These are phyloP conservation scores for Mycena belliarum DNA, from an alignment of 768 basidiomycete genomes.

Conservation along the genomic window DNA sequence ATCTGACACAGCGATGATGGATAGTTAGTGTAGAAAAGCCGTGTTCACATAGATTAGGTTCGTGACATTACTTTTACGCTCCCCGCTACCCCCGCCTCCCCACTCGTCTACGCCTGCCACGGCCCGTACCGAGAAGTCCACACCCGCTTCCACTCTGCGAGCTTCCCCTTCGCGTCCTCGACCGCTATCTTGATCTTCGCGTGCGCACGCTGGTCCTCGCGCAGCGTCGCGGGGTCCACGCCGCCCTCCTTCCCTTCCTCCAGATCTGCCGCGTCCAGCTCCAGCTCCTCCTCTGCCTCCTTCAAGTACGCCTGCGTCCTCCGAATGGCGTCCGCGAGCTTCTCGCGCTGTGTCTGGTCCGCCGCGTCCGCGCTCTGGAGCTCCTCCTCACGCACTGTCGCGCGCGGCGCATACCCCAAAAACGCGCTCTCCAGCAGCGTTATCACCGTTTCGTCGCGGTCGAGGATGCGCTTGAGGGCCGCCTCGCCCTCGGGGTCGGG, in stretches of 20 bases:
- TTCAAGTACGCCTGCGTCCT: neutral
- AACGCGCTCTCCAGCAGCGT: constrained; percentile 32
- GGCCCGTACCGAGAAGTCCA: neutral
- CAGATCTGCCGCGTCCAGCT: neutral
- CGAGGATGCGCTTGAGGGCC: constrained; percentile 29
- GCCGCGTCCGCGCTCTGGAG: neutral
- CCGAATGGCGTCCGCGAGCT: constrained; percentile 4
- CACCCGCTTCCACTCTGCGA: neutral
- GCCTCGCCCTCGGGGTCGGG: constrained; percentile 30
- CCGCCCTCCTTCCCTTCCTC: neutral
- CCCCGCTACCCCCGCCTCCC: too few species aligned
- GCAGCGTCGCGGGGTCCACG: neutral
- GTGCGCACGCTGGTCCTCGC: neutral
- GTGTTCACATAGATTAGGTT: too few species aligned
- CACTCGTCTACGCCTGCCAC: too few species aligned
- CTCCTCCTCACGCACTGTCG: constrained; percentile 10
- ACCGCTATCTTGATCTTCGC: constrained; percentile 5
- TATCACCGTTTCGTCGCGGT: constrained; percentile 33
- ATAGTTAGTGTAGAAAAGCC: too few species aligned
- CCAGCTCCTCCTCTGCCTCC: constrained; percentile 10
- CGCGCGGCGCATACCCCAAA: constrained; percentile 30
- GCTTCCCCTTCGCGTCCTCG: constrained; percentile 5
- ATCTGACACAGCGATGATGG: too few species aligned
- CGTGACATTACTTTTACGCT: too few species aligned
- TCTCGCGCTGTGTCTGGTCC: neutral